Evolutionary conservation across 495 filamentous ascomycete genomes (phyloP).

Genomic region (Delitschia confertaspora): DNA sequence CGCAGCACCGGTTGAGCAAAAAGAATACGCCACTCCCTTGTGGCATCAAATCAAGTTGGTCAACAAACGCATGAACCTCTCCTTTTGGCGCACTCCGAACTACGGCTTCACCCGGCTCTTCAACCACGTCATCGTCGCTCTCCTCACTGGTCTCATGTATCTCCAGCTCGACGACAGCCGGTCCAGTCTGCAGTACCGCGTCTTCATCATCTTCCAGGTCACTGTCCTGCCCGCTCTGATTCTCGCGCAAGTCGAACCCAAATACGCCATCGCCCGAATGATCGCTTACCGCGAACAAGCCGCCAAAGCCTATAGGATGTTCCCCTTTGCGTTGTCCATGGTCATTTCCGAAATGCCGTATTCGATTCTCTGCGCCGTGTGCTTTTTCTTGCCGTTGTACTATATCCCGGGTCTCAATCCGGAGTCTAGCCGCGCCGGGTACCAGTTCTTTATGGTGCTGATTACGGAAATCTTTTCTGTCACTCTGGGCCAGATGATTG

Average conservation of each 20-base stretch:
- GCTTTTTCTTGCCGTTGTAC: constrained; percentile 68
- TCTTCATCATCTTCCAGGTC: constrained; percentile 79
- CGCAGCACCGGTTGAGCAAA: constrained; percentile 37
- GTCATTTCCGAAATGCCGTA: constrained; percentile 71
- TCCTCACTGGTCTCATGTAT: constrained; percentile 67
- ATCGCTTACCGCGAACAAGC: constrained; percentile 73
- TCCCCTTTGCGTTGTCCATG: constrained; percentile 63
- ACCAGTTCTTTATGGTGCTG: constrained; percentile 74
- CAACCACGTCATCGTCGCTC: constrained; percentile 60
- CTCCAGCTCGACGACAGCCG: constrained; percentile 60
- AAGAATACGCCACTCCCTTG: constrained; percentile 67
- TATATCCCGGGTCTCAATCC: constrained; percentile 51
- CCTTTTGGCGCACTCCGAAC: constrained; percentile 67
- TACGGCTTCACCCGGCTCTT: constrained; percentile 72
- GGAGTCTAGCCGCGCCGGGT: constrained; percentile 54
- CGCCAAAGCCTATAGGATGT: constrained; percentile 66
- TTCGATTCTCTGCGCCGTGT: constrained; percentile 59
- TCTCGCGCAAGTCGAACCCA: constrained; percentile 67
- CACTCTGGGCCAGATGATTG: constrained; percentile 58
- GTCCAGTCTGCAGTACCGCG: constrained; percentile 61
- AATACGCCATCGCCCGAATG: constrained; percentile 62
- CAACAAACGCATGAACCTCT: constrained; percentile 52
- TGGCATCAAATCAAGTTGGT: constrained; percentile 63
- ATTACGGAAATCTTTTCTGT: constrained; percentile 72
- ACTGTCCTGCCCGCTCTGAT: constrained; percentile 69